These are phyloP conservation scores for Pilaira anomala DNA, from an alignment of 192 early-diverging fungal species.

Conservation along the genomic window DNA sequence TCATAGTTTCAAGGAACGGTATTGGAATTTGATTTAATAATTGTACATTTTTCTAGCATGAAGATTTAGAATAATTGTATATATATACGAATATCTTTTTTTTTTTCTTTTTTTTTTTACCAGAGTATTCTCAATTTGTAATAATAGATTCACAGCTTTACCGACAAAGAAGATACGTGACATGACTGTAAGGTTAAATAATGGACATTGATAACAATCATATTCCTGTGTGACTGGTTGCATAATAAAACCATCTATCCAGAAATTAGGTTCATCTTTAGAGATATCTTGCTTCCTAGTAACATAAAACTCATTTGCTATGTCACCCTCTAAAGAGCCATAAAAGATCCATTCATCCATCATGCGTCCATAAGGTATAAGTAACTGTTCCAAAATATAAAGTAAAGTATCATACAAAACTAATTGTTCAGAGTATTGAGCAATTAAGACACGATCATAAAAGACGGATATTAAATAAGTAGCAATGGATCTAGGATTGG, in stretches of 20 bases:
- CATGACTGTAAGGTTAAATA: not conserved
- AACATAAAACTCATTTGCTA: slow-evolving; percentile 35
- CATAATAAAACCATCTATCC: slow-evolving; percentile 31
- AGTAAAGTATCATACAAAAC: not conserved
- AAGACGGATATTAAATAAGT: slow-evolving; percentile 15
- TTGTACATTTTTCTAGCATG: too few relatives aligned
- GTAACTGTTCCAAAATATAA: slow-evolving; percentile 10
- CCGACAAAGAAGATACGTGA: slow-evolving; percentile 17
- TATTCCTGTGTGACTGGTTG: not conserved
- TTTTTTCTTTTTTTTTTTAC: too few relatives aligned
- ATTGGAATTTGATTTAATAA: too few relatives aligned
- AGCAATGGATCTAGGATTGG: not conserved
- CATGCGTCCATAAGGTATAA: slow-evolving; percentile 30
- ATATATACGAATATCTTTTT: too few relatives aligned
- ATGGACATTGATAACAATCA: slow-evolving; percentile 2
- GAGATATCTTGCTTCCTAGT: slow-evolving; percentile 11
- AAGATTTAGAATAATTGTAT: too few relatives aligned
- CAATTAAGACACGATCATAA: slow-evolving; percentile 4
- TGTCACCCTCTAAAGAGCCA: slow-evolving; percentile 30
- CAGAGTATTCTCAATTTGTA: not conserved
- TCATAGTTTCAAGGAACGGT: too few relatives aligned
- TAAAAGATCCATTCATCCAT: slow-evolving; percentile 42
- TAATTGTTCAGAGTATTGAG: slow-evolving; percentile 1
- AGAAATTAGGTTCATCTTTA: slow-evolving; percentile 22
- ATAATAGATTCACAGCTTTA: slow-evolving; percentile 7